These are phyloP conservation scores for Camillea tinctor DNA, from an alignment of 2,329 filamentous ascomycete species.

Conservation along the genomic window DNA sequence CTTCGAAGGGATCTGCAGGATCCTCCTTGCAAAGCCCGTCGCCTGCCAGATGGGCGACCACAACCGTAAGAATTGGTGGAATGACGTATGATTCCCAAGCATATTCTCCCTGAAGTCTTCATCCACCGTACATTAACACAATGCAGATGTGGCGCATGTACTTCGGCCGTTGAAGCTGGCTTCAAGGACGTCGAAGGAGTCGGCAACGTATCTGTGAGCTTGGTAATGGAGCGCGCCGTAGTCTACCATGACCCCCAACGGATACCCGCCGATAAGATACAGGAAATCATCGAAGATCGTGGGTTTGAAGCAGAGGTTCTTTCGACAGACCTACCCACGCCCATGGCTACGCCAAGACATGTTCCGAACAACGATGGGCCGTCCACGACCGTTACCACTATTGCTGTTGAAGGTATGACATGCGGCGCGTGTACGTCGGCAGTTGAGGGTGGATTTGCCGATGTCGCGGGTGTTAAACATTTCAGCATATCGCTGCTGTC, in stretches of 20 bases:
- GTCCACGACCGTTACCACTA: slow-evolving; percentile 63
- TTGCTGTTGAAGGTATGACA: slow-evolving; percentile 85
- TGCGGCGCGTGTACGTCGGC: slow-evolving; percentile 88
- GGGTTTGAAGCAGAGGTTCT: slow-evolving; percentile 90
- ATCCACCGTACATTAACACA: slow-evolving; percentile 29
- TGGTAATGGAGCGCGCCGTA: slow-evolving; percentile 95
- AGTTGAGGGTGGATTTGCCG: slow-evolving; percentile 76
- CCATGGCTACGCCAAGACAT: slow-evolving; percentile 42
- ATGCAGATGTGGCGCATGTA: slow-evolving; percentile 86
- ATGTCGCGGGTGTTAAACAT: slow-evolving; percentile 68
- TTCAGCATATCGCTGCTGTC: slow-evolving; percentile 83
- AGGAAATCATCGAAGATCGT: slow-evolving; percentile 84
- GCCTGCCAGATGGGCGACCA: slow-evolving; percentile 75
- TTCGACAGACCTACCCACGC: slow-evolving; percentile 70
- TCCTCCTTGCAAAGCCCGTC: slow-evolving; percentile 34
- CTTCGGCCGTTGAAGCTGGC: slow-evolving; percentile 88
- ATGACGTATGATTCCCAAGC: slow-evolving; percentile 57
- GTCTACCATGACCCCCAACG: slow-evolving; percentile 79
- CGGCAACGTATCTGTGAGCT: slow-evolving; percentile 82
- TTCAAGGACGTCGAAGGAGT: slow-evolving; percentile 82
- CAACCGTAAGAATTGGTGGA: slow-evolving; percentile 85
- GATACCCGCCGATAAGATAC: slow-evolving; percentile 72
- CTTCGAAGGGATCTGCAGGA: slow-evolving; percentile 35
- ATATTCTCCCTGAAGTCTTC: neutral
- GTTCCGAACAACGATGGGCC: slow-evolving; percentile 36